phyloP scores from a whole-genome alignment of 345 rosid species.

The Carallia pectinifolia region DNA sequence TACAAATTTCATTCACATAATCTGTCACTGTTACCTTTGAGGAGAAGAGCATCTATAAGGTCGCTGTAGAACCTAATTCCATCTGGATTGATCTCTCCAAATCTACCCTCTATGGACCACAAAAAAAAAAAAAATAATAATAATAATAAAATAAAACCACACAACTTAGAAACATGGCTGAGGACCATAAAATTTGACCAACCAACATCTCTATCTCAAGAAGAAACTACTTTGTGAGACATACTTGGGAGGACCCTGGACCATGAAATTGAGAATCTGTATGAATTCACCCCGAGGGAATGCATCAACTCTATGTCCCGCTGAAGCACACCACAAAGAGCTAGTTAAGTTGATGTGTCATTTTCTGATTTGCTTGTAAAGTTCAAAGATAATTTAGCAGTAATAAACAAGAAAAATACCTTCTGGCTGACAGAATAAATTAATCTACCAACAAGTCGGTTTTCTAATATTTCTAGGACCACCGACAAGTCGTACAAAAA shows the following conservation, averaged over 20 bases:
- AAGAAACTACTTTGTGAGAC: not conserved
- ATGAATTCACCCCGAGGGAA: slow-evolving; percentile 24
- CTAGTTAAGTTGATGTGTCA: no score
- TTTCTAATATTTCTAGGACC: no score
- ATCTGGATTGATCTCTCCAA: slow-evolving; percentile 24
- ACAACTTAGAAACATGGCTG: no score
- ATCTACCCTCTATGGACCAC: slow-evolving; percentile 24
- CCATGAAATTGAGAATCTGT: slow-evolving; percentile 34
- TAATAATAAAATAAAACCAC: not conserved
- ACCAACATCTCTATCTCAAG: no score
- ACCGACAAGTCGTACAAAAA: no score
- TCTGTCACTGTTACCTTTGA: slow-evolving; percentile 22
- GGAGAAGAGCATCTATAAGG: slow-evolving; percentile 21
- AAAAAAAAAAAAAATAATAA: no score
- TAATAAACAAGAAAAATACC: no score
- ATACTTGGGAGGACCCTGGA: slow-evolving; percentile 32
- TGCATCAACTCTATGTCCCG: slow-evolving; percentile 25
- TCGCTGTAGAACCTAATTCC: slow-evolving; percentile 30
- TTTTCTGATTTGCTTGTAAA: no score
- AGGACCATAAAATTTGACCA: no score
- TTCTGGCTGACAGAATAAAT: no score
- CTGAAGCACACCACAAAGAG: slow-evolving; percentile 4
- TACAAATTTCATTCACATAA: not conserved
- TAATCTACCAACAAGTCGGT: no score
- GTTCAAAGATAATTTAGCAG: no score